phyloP scores from a whole-genome alignment of 805 yeast genomes.

The Geotrichum ghanense region DNA sequence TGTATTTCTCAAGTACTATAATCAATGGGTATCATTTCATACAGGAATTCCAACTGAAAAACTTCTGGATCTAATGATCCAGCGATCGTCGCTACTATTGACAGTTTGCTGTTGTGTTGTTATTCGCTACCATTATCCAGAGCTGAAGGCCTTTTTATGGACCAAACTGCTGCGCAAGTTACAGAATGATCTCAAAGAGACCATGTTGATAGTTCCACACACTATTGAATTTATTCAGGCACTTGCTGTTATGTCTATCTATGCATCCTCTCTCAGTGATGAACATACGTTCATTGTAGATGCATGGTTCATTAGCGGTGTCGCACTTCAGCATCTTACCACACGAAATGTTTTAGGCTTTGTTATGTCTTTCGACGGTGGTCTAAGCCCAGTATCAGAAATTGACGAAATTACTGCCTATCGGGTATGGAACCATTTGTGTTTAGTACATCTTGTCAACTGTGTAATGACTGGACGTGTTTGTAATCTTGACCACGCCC shows the following conservation, averaged over 20 bases:
- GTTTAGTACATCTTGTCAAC: constrained; percentile 54
- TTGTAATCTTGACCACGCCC: constrained; percentile 48
- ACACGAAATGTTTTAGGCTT: constrained; percentile 32
- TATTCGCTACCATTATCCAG: constrained; percentile 37
- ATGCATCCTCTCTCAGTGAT: constrained; percentile 49
- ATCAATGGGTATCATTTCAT: constrained; percentile 71
- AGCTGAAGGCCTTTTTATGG: constrained; percentile 32
- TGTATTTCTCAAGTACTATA: constrained; percentile 54
- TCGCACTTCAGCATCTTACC: constrained; percentile 53
- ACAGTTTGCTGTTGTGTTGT: constrained; percentile 57
- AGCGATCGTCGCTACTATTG: constrained; percentile 48
- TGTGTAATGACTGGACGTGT: constrained; percentile 56
- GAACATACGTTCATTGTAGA: constrained; percentile 41
- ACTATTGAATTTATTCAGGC: constrained; percentile 58
- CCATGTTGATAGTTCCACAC: constrained; percentile 33
- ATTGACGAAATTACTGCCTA: constrained; percentile 43
- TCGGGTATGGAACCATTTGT: constrained; percentile 62
- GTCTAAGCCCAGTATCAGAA: constrained; percentile 28
- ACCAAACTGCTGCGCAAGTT: constrained; percentile 35
- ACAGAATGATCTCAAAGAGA: constrained; percentile 36
- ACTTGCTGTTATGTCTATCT: constrained; percentile 51
- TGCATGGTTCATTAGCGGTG: constrained; percentile 57
- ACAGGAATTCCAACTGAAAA: constrained; percentile 35
- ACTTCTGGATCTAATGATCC: constrained; percentile 35
- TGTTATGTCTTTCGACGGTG: constrained; percentile 18